Evolutionary conservation across 176 grass and related monocot genomes (phyloP), one percentile per base, ranked within the genome.

Genomic region (Avena eriantha): DNA sequence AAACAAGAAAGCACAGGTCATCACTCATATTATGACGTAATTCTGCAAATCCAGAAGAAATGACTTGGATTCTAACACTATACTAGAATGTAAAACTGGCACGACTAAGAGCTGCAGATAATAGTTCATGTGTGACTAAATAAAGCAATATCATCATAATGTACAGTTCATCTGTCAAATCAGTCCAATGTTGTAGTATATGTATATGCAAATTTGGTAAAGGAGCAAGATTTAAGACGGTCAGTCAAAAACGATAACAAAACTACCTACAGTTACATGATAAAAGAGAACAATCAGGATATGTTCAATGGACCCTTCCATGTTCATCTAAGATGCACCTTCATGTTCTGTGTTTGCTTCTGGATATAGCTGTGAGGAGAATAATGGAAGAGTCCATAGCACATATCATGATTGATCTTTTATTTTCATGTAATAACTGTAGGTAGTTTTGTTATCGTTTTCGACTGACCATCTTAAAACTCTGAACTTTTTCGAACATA

Each of bases 11-110:
- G 21, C 48, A 79, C 10, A 31, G 39, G 15, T 71, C 15, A 10
- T 13, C 51, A 83, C 64, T 56, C 64, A 87, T 85, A 76, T 61
- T 85, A 82, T 10, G 69, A 49, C 26, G 45, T 55, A 33, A 49
- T 29, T 80, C 57, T 85, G 34, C 58, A 57, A 19, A 17, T 68
- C 1, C n/a, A 73, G 41, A 64, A 14, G 36, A 61, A 33, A 5
- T 41, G 17, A n/a, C 53, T 43, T 41, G 39, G 39, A 56, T 43
- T 23, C 0, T 0, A 79, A 73, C 1, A 17, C 18, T 47, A 61
- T 1, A 47, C 7, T 24, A 26, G 35, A 67, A 51, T n/a, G 46
- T 10, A n/a, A 69, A 72, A 55, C 15, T 71, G 64, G 7, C n/a
- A 22, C 0, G 22, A 46, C 22, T 43, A 8, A 1, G 16, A 79